phyloP scores from a whole-genome alignment of 2,329 filamentous ascomycete genomes.

The Beauveria sp. region DNA sequence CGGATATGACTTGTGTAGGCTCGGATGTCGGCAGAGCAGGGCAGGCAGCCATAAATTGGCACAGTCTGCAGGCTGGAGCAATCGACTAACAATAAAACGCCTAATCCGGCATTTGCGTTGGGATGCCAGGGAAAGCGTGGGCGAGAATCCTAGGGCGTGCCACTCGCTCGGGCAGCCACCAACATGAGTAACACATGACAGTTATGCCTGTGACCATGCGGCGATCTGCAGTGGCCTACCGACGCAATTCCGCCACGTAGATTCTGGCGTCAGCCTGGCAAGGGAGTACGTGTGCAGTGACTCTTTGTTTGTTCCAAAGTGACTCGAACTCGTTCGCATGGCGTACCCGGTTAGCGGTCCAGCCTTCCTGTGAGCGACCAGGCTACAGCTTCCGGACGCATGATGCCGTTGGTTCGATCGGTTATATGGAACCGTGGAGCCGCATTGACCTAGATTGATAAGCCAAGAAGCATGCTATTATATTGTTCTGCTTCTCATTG shows the following conservation, averaged over 20 bases:
- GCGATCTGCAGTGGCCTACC: not conserved
- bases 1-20: not conserved
- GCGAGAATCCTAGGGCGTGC: not conserved
- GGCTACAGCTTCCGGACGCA: not conserved
- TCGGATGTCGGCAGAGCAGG: conserved; percentile 6
- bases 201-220: not conserved
- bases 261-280: conserved; percentile 7
- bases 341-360: conserved; percentile 2
- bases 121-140: not conserved
- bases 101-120: not conserved
- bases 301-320: not conserved
- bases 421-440: not conserved
- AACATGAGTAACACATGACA: not conserved
- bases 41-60: not conserved
- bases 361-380: not conserved
- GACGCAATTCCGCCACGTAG: conserved; percentile 1
- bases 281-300: conserved; percentile 5
- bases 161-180: not conserved
- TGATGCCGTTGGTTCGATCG: not conserved
- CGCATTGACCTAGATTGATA: not conserved
- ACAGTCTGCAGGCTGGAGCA: not conserved
- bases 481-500: not conserved
- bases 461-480: not conserved
- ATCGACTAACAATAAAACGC: not conserved
- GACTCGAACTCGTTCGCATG: conserved; percentile 10